phyloP scores from a whole-genome alignment of 768 basidiomycete species.

The Boletus sp. region DNA sequence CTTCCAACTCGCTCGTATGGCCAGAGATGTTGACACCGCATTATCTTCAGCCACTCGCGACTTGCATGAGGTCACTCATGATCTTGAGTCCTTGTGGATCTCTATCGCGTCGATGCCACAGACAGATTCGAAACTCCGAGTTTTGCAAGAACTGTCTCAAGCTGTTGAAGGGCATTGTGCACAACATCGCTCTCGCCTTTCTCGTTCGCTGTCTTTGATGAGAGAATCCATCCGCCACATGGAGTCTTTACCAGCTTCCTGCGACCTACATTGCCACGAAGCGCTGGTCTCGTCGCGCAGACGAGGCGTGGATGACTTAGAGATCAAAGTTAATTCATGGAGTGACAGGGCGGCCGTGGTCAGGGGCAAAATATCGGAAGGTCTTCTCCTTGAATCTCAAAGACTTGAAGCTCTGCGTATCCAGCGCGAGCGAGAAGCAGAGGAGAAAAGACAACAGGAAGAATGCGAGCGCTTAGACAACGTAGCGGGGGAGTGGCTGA shows the following conservation, averaged over 20 bases:
- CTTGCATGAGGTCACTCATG: conserved; percentile 38
- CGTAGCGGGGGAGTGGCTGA: too few species aligned
- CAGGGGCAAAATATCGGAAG: conserved; percentile 37
- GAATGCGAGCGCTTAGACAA: conserved; percentile 30
- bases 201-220: conserved; percentile 49
- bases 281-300: conserved; percentile 47
- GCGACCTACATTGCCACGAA: conserved; percentile 46
- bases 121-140: conserved; percentile 28
- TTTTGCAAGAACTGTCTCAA: conserved; percentile 36
- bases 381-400: conserved; percentile 40
- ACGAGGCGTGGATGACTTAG: conserved; percentile 49
- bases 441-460: conserved; percentile 18
- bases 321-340: conserved; percentile 48
- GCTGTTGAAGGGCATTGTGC: conserved; percentile 36
- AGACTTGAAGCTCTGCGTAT: conserved; percentile 39
- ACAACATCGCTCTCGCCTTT: conserved; percentile 36
- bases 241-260: conserved; percentile 43
- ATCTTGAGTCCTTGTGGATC: conserved; percentile 39
- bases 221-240: conserved; percentile 55
- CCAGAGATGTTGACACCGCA: conserved; percentile 48
- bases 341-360: conserved; percentile 33
- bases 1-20: conserved; percentile 50
- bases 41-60: conserved; percentile 36
- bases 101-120: conserved; percentile 31
- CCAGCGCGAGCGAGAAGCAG: conserved; percentile 26